Conservation (phyloP, 257 asterid genomes). For the Rubia yunnanensis region DNA sequence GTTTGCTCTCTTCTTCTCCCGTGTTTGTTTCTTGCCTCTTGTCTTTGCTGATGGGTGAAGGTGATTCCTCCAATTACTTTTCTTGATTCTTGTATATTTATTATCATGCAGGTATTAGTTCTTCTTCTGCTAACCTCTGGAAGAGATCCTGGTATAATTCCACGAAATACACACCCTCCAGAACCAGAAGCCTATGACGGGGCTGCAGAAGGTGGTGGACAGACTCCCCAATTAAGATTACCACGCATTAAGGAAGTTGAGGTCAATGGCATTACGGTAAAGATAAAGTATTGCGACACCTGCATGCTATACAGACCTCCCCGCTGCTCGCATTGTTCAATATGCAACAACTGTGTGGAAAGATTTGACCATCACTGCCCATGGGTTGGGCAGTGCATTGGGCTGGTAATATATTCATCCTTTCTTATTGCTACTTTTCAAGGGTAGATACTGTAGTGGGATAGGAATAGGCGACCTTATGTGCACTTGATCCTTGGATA, state of each 20-base stretch:
- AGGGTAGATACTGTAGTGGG: not conserved
- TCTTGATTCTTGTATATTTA: not conserved
- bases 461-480: not conserved
- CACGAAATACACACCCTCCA: conserved; percentile 91
- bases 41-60: not conserved
- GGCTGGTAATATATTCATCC: conserved; percentile 46
- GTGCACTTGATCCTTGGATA: not conserved
- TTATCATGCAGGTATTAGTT: conserved; percentile 59
- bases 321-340: conserved; percentile 96
- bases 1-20: no score
- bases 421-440: not conserved
- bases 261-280: conserved; percentile 73
- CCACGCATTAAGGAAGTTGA: conserved; percentile 91
- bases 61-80: not conserved
- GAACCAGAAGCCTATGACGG: conserved; percentile 92
- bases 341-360: conserved; percentile 95
- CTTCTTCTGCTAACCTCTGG: conserved; percentile 92
- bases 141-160: conserved; percentile 97
- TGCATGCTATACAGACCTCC: conserved; percentile 99
- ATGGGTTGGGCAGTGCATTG: conserved; percentile 99
- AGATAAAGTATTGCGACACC: conserved; percentile 90
- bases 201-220: conserved; percentile 59
- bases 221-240: conserved; percentile 83
- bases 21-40: no score
- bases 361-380: conserved; percentile 97